Conservation (phyloP, 2,329 filamentous ascomycete genomes). For the Penicillium sp. region DNA sequence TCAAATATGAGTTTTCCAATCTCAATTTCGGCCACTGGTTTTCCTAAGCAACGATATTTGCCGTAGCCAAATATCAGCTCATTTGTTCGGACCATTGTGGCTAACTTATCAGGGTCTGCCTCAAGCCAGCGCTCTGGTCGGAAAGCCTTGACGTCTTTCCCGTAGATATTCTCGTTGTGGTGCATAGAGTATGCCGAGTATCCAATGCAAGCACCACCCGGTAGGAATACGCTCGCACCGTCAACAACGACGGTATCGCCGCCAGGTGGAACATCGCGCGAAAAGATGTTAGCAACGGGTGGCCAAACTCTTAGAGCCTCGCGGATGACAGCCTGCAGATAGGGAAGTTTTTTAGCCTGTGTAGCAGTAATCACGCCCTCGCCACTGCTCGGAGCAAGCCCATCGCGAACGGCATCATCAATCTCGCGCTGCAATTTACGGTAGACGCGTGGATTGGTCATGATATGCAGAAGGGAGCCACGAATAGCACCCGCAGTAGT, state of each 20-base stretch:
- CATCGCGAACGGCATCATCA: slow-evolving; percentile 15
- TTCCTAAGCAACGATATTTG: slow-evolving; percentile 23
- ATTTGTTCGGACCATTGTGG: slow-evolving; percentile 18
- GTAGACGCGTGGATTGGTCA: slow-evolving; percentile 21
- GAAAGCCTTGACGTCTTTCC: slow-evolving; percentile 20
- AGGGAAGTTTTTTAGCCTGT: slow-evolving; percentile 32
- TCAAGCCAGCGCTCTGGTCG: slow-evolving; percentile 23
- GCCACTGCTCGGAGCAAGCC: slow-evolving; percentile 8
- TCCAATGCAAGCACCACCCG: slow-evolving; percentile 15
- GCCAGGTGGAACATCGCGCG: slow-evolving; percentile 18
- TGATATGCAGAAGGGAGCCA: slow-evolving; percentile 18
- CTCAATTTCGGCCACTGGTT: slow-evolving; percentile 22
- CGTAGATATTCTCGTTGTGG: slow-evolving; percentile 19
- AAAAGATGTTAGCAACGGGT: slow-evolving; percentile 20
- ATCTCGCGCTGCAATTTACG: slow-evolving; percentile 23
- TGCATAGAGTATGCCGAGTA: slow-evolving; percentile 24
- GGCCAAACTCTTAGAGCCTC: slow-evolving; percentile 30
- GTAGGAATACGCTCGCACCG: slow-evolving; percentile 21
- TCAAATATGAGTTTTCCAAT: slow-evolving; percentile 21
- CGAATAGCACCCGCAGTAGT: slow-evolving; percentile 23
- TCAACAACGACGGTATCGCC: slow-evolving; percentile 20
- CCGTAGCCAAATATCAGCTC: slow-evolving; percentile 22
- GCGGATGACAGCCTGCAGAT: slow-evolving; percentile 34
- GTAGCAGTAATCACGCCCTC: slow-evolving; percentile 19
- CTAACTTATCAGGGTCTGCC: slow-evolving; percentile 12